phyloP scores from a whole-genome alignment of 805 yeast genomes.

The Pichia cabralensis region DNA sequence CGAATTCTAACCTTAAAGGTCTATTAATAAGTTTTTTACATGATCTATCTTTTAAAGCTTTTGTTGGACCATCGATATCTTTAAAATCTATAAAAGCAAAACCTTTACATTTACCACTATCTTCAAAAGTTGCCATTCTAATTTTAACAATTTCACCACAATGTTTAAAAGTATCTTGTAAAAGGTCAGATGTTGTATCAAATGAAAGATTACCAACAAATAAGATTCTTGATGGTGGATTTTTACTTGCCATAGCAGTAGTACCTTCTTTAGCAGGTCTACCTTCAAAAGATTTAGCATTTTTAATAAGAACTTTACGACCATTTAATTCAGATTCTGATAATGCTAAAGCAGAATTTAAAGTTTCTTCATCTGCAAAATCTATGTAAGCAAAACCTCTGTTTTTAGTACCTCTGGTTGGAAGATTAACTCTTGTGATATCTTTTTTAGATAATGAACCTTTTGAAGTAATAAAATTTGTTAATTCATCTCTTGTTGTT shows the following conservation, averaged over 20 bases:
- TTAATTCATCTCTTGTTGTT: constrained; percentile 66
- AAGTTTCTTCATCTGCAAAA: constrained; percentile 50
- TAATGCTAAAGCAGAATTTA: constrained; percentile 50
- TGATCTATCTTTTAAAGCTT: constrained; percentile 64
- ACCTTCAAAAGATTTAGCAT: constrained; percentile 74
- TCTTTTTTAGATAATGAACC: constrained; percentile 48
- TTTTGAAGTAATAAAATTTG: constrained; percentile 52
- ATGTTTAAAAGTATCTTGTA: constrained; percentile 76
- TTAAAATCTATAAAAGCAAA: constrained; percentile 87
- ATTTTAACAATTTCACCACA: constrained; percentile 80
- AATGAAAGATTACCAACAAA: constrained; percentile 92
- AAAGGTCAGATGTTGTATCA: constrained; percentile 74
- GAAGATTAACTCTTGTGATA: constrained; percentile 70
- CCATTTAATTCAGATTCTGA: constrained; percentile 73
- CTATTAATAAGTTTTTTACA: constrained; percentile 63
- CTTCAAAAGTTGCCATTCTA: constrained; percentile 98
- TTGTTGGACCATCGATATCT: constrained; percentile 71
- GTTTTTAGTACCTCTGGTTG: constrained; percentile 57
- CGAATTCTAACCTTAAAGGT: constrained; percentile 77
- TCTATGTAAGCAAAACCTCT: constrained; percentile 92
- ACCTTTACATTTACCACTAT: constrained; percentile 92
- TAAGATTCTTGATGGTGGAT: constrained; percentile 81
- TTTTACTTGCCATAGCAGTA: constrained; percentile 36
- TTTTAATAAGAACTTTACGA: constrained; percentile 76
- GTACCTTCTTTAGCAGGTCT: constrained; percentile 45